Percentiles rank a stretch among this genome's conserved stretches.
phyloP scores from a whole-genome alignment of 768 basidiomycete genomes.

The Auricularia sp. region DNA sequence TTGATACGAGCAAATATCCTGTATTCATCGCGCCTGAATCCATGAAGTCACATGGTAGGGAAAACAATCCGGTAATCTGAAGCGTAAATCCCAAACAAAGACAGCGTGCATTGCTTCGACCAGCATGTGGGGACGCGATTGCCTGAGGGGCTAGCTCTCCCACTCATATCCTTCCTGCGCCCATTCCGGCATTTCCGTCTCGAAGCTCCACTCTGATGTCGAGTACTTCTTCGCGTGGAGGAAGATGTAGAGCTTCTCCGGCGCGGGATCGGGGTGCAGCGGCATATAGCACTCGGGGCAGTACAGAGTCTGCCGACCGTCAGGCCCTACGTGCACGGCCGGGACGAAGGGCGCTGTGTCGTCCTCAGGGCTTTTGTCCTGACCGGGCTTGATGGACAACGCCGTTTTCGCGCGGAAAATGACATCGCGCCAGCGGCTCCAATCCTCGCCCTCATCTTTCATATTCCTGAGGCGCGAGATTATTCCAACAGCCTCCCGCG shows the following conservation, averaged over 20 bases:
- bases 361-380: not conserved
- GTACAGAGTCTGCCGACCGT: slow-evolving; percentile 33
- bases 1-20: too few species aligned
- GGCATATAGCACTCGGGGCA: slow-evolving; percentile 91
- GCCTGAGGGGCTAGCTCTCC: not conserved
- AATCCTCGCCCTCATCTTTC: slow-evolving; percentile 88
- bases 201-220: slow-evolving; percentile 70
- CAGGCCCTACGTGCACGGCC: not conserved
- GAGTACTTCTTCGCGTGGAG: slow-evolving; percentile 85
- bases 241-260: slow-evolving; percentile 90
- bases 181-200: slow-evolving; percentile 87
- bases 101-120: too few species aligned
- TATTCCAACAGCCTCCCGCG: slow-evolving; percentile 64
- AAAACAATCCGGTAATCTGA: too few species aligned
- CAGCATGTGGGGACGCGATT: too few species aligned
- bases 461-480: slow-evolving; percentile 72
- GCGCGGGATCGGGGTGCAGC: slow-evolving; percentile 84
- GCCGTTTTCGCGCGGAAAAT: slow-evolving; percentile 67
- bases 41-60: too few species aligned
- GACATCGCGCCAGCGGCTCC: slow-evolving; percentile 81
- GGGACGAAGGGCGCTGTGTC: not conserved
- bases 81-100: too few species aligned
- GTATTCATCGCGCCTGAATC: too few species aligned
- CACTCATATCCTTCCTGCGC: slow-evolving; percentile 26
- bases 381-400: slow-evolving; percentile 25